Evolutionary conservation across 2,329 filamentous ascomycete genomes (phyloP).

Genomic region (Botrytis byssoidea): DNA sequence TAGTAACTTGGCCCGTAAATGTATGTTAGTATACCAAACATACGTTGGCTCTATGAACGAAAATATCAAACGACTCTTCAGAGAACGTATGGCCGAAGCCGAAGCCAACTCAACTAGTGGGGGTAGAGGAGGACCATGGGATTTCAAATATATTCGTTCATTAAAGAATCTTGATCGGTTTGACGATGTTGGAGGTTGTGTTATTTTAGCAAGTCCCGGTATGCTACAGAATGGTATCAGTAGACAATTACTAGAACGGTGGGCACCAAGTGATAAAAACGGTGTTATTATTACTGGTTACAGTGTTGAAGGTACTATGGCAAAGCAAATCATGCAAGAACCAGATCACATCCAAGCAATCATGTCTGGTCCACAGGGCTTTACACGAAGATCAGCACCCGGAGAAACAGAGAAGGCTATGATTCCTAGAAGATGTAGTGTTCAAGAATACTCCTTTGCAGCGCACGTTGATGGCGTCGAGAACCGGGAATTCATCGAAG

Average conservation of each 20-base stretch:
- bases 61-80: constrained; percentile 95
- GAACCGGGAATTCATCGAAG: constrained; percentile 95
- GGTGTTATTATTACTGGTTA: constrained; percentile 99
- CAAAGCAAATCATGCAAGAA: constrained; percentile 90
- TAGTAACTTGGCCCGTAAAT: constrained; percentile 89
- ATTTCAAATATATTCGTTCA: constrained; percentile 91
- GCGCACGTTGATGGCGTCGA: constrained; percentile 95
- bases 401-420: constrained; percentile 80
- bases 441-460: constrained; percentile 93
- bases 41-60: constrained; percentile 99
- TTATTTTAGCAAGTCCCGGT: constrained; percentile 96
- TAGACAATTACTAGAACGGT: constrained; percentile 86
- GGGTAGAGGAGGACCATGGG: constrained; percentile 86
- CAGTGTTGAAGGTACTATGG: constrained; percentile 98
- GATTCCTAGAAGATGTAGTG: constrained; percentile 88
- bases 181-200: constrained; percentile 90
- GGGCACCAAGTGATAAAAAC: constrained; percentile 95
- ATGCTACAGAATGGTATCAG: constrained; percentile 98
- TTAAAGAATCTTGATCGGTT: constrained; percentile 92
- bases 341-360: constrained; percentile 93
- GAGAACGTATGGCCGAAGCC: constrained; percentile 86
- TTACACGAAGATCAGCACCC: constrained; percentile 56
- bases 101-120: constrained; percentile 73
- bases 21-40: constrained; percentile 98
- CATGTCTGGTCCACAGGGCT: constrained; percentile 73